phyloP scores from a whole-genome alignment of 257 asterid genomes.

The Pogostemon cablin region DNA sequence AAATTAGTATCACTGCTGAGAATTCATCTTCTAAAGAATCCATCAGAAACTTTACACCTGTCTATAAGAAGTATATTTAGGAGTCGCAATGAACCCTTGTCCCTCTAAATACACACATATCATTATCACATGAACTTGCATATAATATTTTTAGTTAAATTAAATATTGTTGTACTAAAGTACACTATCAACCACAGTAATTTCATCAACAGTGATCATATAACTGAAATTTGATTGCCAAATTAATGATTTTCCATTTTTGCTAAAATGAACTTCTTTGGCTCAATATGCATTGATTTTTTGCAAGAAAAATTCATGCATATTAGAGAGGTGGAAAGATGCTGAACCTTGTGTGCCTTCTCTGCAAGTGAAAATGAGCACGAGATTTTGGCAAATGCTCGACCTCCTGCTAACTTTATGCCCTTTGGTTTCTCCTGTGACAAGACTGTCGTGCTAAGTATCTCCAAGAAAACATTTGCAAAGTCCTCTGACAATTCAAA shows the following conservation, averaged over 20 bases:
- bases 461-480: conserved; percentile 74
- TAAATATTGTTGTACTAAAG: conserved; percentile 16
- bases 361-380: conserved; percentile 64
- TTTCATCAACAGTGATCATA: conserved; percentile 22
- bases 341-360: conserved; percentile 74
- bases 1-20: conserved; percentile 67
- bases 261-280: conserved; percentile 25
- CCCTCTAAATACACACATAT: conserved; percentile 25
- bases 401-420: conserved; percentile 67
- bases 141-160: conserved; percentile 7
- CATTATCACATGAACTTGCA: conserved; percentile 27
- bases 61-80: conserved; percentile 49
- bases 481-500: conserved; percentile 73
- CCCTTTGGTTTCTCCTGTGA: conserved; percentile 52
- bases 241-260: background rate
- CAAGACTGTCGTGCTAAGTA: conserved; percentile 50
- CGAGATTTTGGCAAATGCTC: conserved; percentile 55
- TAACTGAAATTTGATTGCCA: conserved; percentile 4
- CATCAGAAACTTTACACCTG: conserved; percentile 70
- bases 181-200: conserved; percentile 15
- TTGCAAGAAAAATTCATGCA: conserved; percentile 1
- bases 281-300: conserved; percentile 9
- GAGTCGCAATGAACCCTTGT: conserved; percentile 29
- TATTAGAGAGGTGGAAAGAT: conserved; percentile 33
- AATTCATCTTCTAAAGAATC: conserved; percentile 70